These are phyloP conservation scores for Hirsutella rhossiliensis DNA, from an alignment of 2,329 filamentous ascomycete genomes.

Conservation along the genomic window DNA sequence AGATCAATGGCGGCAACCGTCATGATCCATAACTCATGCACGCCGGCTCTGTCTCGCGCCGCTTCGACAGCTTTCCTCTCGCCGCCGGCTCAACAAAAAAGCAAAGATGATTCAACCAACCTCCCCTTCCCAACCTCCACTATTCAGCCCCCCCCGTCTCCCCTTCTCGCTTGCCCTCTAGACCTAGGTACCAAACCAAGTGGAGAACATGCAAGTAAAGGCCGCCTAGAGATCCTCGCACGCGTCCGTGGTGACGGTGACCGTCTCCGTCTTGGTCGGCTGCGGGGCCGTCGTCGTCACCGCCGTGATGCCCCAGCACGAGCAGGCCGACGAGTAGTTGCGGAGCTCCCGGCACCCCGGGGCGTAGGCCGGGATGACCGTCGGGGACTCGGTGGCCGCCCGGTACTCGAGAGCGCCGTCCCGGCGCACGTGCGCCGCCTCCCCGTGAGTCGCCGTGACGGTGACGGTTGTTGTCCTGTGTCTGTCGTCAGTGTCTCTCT, in stretches of 20 bases:
- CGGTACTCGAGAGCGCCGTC: constrained; percentile 13
- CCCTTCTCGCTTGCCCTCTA: too few relatives aligned
- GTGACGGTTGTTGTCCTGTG: constrained; percentile 24
- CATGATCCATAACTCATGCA: too few relatives aligned
- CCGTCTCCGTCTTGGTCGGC: constrained; percentile 27
- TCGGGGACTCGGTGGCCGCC: constrained; percentile 19
- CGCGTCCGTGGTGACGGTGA: constrained; percentile 28
- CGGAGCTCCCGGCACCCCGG: constrained; percentile 20
- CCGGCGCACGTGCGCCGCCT: constrained; percentile 14
- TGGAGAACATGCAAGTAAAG: too few relatives aligned
- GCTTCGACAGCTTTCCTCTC: too few relatives aligned
- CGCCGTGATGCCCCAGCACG: constrained; percentile 31
- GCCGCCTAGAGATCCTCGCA: constrained; percentile 22
- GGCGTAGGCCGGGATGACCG: constrained; percentile 26
- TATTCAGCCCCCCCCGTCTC: too few relatives aligned
- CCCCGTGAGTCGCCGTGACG: constrained; percentile 21
- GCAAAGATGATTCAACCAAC: too few relatives aligned
- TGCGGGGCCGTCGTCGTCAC: constrained; percentile 22
- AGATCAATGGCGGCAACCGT: too few relatives aligned
- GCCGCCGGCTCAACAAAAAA: too few relatives aligned
- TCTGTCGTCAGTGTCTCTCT: neutral
- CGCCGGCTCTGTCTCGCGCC: too few relatives aligned
- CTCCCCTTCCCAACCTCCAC: too few relatives aligned
- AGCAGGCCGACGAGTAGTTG: constrained; percentile 29
- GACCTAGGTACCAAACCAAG: too few relatives aligned